Evolutionary conservation across 495 filamentous ascomycete species (phyloP).

Genomic region (Trichoderma parareesei): DNA sequence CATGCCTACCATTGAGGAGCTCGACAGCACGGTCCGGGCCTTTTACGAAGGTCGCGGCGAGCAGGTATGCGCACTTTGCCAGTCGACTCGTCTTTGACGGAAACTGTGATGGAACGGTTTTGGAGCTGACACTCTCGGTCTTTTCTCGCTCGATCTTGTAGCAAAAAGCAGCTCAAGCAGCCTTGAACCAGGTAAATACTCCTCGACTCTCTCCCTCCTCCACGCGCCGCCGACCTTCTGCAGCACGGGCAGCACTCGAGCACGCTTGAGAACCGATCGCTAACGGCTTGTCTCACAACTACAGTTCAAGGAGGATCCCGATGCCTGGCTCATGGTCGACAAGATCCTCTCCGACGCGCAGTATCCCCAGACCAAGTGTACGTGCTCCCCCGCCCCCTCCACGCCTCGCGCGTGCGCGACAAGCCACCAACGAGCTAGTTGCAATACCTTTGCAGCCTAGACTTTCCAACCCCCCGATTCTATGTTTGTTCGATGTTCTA

Average conservation of each 20-base stretch:
- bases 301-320: constrained; percentile 97
- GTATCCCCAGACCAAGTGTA: constrained; percentile 96
- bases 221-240: not conserved
- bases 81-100: not conserved
- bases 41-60: constrained; percentile 96
- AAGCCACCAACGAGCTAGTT: not conserved
- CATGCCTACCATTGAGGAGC: constrained; percentile 69
- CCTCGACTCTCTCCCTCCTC: constrained; percentile 15
- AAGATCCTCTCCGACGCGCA: constrained; percentile 85
- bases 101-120: not conserved
- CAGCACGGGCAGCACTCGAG: not conserved
- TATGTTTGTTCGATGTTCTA: no score
- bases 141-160: constrained; percentile 33
- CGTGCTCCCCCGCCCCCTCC: constrained; percentile 22
- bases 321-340: constrained; percentile 94
- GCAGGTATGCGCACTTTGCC: constrained; percentile 50
- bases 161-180: constrained; percentile 96
- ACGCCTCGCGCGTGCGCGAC: not conserved
- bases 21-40: constrained; percentile 90
- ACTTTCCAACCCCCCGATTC: not conserved
- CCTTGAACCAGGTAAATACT: constrained; percentile 78
- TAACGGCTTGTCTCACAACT: not conserved
- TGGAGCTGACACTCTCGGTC: constrained; percentile 20
- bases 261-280: not conserved
- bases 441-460: not conserved